Base-by-base conservation (phyloP, 768 basidiomycete genomes). In the Boletus rubropictus region DNA sequence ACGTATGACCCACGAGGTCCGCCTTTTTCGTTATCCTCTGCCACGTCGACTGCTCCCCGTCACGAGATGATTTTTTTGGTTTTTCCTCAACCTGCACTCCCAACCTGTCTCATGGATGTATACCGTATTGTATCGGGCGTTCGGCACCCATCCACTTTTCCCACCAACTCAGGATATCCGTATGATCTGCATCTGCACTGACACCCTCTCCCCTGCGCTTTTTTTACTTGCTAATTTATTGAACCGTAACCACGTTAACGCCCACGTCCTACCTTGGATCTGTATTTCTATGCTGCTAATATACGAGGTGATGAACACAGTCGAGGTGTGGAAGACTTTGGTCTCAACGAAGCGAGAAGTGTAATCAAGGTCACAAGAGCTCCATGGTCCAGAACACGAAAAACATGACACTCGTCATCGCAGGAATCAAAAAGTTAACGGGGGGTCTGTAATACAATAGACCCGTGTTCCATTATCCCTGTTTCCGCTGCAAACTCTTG, bases 401-500 rank as follows among this genome's bases (percentile, higher is more conserved):
- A 14, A 11, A 37, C 7, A n/a, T 4, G 12, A 29, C 2, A 12
- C 17, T 17, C 22, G 3, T 21, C 24, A n/a, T 5, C 12, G 21
- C 28, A 22, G 27, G 18, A 10, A 14, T 41, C 18, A 15, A 27
- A 40, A 18, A 14, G 17, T 34, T 15, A 38, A 34, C 15, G 7
- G 17, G 4, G 17, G 9, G 10, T 34, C 22, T 42, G 27, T 58
- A 33, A 21, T 33, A 32, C 31, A 20, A 3, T 1, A 18, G 9
- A 35, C 10, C 7, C 10, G 5, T 2, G 6, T 18, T 31, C 22
- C 31, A 48, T 56, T 57, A 80, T 41, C 63, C 73, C 50, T 76
- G 80, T 69, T 91, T 91, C 72, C 79, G 81, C 70, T 88, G 84
- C 51, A 87, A 57, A 20, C 73, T 75, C 70, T 89, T 91, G 9